phyloP scores from a whole-genome alignment of 768 basidiomycete genomes.

The Collybia sp. region DNA sequence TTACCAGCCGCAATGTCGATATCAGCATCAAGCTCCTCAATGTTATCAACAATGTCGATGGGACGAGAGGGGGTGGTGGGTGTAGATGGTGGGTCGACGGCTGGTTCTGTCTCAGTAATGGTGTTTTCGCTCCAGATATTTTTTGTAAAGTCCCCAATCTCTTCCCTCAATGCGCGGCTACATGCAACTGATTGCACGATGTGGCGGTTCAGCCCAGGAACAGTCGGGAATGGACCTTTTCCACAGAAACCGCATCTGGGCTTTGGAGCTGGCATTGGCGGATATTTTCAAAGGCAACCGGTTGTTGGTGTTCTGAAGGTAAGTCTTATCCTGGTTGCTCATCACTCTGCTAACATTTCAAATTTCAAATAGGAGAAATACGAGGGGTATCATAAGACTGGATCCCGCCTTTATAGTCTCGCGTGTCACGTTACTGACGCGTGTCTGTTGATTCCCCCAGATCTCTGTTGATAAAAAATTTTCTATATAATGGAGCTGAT shows the following conservation, averaged over 20 bases:
- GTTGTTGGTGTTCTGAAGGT: not conserved
- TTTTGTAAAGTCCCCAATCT: not conserved
- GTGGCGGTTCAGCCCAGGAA: not conserved
- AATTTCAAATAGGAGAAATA: too few species aligned
- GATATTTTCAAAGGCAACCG: not conserved
- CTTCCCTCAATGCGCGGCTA: not conserved
- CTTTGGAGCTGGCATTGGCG: not conserved
- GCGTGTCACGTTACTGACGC: not conserved
- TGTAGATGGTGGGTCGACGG: too few species aligned
- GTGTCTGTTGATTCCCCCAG: not conserved
- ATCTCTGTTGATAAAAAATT: not conserved
- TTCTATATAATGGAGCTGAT: not conserved
- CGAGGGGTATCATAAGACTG: too few species aligned
- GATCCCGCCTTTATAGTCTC: constrained; percentile 21
- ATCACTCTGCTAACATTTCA: too few species aligned
- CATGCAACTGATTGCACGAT: not conserved
- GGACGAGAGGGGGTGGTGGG: too few species aligned
- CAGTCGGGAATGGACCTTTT: constrained; percentile 3
- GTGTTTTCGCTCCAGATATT: not conserved
- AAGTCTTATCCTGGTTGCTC: not conserved
- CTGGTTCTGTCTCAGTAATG: too few species aligned
- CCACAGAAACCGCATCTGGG: constrained; percentile 3
- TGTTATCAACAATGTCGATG: too few species aligned
- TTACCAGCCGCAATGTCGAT: not conserved
- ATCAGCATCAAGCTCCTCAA: not conserved